Evolutionary conservation across 768 basidiomycete genomes (phyloP).

Genomic region (Leccinum obscurum): DNA sequence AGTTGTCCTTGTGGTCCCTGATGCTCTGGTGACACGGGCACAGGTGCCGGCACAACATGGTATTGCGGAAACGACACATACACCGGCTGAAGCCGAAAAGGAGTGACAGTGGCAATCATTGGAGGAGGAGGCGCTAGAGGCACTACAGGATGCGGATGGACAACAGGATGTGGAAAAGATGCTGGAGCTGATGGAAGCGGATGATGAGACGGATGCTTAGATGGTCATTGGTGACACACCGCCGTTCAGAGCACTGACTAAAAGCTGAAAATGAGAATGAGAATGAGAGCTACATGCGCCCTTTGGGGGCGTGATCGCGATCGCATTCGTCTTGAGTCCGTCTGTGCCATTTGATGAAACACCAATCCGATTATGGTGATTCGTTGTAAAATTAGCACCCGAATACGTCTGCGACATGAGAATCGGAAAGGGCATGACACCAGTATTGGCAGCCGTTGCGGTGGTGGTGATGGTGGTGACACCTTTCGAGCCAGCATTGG

Average conservation of each 20-base stretch:
- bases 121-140: constrained; percentile 9
- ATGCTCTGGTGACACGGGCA: too few relatives aligned
- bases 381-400: not conserved
- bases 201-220: too few relatives aligned
- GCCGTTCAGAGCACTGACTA: not conserved
- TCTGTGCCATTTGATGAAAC: too few relatives aligned
- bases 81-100: constrained; percentile 20
- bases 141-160: constrained; percentile 6
- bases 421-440: constrained; percentile 22
- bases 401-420: constrained; percentile 11
- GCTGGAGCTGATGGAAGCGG: too few relatives aligned
- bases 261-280: constrained; percentile 5
- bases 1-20: too few relatives aligned
- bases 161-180: constrained; percentile 3
- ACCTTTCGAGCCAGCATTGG: not conserved
- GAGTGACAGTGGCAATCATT: constrained; percentile 13
- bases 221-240: constrained; percentile 4
- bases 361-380: too few relatives aligned
- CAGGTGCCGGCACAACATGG: not conserved
- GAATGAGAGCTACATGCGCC: not conserved
- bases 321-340: too few relatives aligned
- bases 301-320: too few relatives aligned
- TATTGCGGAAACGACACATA: constrained; percentile 26
- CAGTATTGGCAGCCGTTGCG: not conserved
- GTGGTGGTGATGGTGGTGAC: not conserved